These are phyloP conservation scores for Pythium rhizo-oryzae DNA, from an alignment of 352 stramenopile genomes.

Conservation along the genomic window DNA sequence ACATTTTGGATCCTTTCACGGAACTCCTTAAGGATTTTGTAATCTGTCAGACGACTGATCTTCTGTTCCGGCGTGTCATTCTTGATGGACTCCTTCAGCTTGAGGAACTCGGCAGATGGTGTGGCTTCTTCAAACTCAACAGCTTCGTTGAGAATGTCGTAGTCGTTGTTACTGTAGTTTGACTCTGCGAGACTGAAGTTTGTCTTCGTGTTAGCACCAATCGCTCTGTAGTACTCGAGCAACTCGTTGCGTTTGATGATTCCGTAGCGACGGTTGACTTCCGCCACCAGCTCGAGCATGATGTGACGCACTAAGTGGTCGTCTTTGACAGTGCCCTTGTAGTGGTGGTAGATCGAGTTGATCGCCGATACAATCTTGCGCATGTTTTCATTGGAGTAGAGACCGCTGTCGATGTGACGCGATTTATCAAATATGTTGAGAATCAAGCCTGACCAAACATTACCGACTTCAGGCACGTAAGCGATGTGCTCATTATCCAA, in stretches of 20 bases:
- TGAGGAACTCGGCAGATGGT: neutral
- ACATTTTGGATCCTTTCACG: neutral
- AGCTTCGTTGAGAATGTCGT: neutral
- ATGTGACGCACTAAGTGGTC: neutral
- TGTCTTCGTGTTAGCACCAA: no score
- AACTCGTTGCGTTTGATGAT: neutral
- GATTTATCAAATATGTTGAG: slow-evolving; percentile 1
- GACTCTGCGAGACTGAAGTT: no score
- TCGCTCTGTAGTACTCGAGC: neutral
- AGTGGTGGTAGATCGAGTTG: neutral
- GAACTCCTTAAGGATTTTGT: neutral
- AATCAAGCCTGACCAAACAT: neutral
- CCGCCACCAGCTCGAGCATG: neutral
- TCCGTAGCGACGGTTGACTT: slow-evolving; percentile 1
- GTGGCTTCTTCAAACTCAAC: neutral
- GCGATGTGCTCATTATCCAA: neutral
- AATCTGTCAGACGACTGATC: neutral
- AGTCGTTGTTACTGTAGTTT: slow-evolving; percentile 4
- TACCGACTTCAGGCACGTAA: slow-evolving; percentile 3
- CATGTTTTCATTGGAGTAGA: neutral
- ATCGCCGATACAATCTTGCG: neutral
- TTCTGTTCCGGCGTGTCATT: neutral
- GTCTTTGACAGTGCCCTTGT: neutral
- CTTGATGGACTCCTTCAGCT: neutral
- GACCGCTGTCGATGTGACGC: neutral